Percentiles rank a stretch among this genome's conserved stretches.
These are phyloP conservation scores for Aureobasidium uvarum DNA, from an alignment of 2,329 filamentous ascomycete species.

Conservation along the genomic window DNA sequence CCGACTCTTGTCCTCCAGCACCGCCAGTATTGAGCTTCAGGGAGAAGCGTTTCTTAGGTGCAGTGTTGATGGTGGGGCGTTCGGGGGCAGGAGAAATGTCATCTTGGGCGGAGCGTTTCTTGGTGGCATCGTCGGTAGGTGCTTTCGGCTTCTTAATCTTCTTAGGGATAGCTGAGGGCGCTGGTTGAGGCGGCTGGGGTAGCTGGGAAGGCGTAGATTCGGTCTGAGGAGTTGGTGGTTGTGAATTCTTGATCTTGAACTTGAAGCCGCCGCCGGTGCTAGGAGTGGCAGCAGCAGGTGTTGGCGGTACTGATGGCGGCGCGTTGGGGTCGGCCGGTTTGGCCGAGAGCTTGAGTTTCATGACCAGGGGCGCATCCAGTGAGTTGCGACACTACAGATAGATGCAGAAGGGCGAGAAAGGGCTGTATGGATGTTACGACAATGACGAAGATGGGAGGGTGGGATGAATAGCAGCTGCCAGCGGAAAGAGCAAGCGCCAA, in stretches of 20 bases:
- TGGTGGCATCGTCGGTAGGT: conserved; percentile 36
- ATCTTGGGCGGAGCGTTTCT: conserved; percentile 39
- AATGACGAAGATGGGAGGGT: background rate
- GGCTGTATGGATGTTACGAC: background rate
- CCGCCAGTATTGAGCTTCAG: conserved; percentile 36
- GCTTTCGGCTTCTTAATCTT: conserved; percentile 38
- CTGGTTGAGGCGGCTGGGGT: background rate
- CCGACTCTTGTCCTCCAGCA: background rate
- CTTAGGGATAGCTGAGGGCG: conserved; percentile 30
- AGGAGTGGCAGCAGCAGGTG: conserved; percentile 32
- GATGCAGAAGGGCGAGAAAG: background rate
- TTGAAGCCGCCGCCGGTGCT: conserved; percentile 30
- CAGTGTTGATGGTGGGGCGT: conserved; percentile 32
- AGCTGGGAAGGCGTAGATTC: conserved; percentile 31
- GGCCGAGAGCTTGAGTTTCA: conserved; percentile 31
- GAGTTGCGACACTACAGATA: background rate
- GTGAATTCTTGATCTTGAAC: conserved; percentile 43
- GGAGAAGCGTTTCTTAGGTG: conserved; percentile 34
- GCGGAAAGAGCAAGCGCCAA: conserved; percentile 18
- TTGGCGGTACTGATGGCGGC: conserved; percentile 27
- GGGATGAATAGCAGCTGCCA: background rate
- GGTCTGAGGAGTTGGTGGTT: conserved; percentile 33
- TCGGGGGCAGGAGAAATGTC: conserved; percentile 39
- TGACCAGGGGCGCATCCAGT: background rate
- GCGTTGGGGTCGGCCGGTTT: conserved; percentile 27